Evolutionary conservation across 2,329 filamentous ascomycete genomes (phyloP), one percentile per base, ranked within the genome.

Genomic region (Fusarium poae): DNA sequence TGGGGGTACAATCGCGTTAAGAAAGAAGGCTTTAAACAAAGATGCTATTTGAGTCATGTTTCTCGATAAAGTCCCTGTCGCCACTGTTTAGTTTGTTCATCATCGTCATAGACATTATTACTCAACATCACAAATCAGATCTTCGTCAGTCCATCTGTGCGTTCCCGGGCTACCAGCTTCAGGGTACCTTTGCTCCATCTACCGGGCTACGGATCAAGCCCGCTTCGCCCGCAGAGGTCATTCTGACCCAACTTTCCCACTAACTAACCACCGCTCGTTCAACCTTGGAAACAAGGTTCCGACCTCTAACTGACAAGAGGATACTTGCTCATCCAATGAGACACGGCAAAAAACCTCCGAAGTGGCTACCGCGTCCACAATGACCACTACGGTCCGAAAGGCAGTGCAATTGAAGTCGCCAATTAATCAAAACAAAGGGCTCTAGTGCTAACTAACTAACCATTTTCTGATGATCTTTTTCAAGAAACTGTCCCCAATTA

Each of bases 81-180:
- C 48, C 32, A 50, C 32, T 18, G 15, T 10, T 21, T 21, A 27
- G 32, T 6, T 5, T 5, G 18, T 13, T 1, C 18, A 20, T n/a
- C 32, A 39, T 39, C 48, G 48, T 50, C 48, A 50, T 50, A 50
- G 48, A 50, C 8, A 11, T 32, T 21, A 45, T 45, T 30, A 29
- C 27, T 30, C 32, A 39, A 12, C 48, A 50, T 39, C 13, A 50
- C 32, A 45, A 45, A 45, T 45, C 43, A 20, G 25, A 45, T 29
- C 23, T 39, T 27, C 18, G 25, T 20, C 12, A 3, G 25, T 10
- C 6, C n/a, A 11, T 6, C 3, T 11, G 11, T 35, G 18, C 30
- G 21, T 21, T 42, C 21, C 39, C 40, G 32, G 32, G 18, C 5
- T 18, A 27, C 32, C 23, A 13, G 32, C 6, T 39, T 50, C 32